phyloP scores from a whole-genome alignment of 108 stramenopile species.

The Stephanodiscus triporus region DNA sequence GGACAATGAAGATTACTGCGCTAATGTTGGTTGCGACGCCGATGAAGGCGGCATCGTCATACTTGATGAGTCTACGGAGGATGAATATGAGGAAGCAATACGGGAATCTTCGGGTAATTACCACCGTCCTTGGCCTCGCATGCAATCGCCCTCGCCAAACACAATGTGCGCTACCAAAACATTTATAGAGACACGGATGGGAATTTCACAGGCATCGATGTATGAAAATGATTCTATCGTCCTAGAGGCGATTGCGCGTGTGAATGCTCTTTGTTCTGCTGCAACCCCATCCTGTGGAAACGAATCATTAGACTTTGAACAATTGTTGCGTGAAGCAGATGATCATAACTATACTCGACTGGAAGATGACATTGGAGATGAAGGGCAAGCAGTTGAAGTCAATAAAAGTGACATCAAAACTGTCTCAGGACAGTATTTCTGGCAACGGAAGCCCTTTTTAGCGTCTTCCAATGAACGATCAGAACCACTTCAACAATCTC shows the following conservation, averaged over 20 bases:
- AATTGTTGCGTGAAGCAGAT: conserved; percentile 59
- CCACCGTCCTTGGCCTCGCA: not conserved
- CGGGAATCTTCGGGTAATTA: not conserved
- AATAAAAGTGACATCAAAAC: conserved; percentile 3
- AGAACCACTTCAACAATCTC: not conserved
- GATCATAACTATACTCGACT: conserved; percentile 1
- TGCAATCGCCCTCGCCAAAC: not conserved
- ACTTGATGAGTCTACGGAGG: conserved; percentile 12
- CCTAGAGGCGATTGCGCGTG: conserved; percentile 24
- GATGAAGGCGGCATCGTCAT: conserved; percentile 19
- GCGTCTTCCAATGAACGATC: not conserved
- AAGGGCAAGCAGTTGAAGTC: not conserved
- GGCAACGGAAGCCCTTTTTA: conserved; percentile 7
- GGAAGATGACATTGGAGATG: conserved; percentile 2
- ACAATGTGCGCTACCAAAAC: not conserved
- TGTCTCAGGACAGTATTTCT: not conserved
- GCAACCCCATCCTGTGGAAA: not conserved
- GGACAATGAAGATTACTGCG: not conserved
- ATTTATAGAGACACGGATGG: not conserved
- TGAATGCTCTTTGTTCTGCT: not conserved
- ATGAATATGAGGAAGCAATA: not conserved
- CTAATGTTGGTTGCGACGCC: not conserved
- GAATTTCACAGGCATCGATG: conserved; percentile 15
- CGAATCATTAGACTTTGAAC: conserved; percentile 40
- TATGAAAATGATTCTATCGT: conserved; percentile 37